Evolutionary conservation across 139 green algal genomes (phyloP), one percentile per base, ranked within the genome.

Genomic region (Zygnema circumcarinatum): DNA sequence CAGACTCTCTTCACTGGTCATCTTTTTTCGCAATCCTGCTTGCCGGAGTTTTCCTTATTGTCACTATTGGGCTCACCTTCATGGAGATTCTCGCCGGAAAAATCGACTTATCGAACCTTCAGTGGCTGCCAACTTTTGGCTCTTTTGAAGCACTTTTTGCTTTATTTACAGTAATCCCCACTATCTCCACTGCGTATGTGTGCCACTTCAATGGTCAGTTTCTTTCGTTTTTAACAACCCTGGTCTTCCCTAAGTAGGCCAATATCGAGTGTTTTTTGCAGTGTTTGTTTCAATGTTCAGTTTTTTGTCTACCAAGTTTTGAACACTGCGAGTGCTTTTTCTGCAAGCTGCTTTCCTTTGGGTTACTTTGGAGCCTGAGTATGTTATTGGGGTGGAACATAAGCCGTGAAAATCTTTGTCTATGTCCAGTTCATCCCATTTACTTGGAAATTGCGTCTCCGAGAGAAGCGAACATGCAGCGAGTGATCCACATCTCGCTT

Each of bases 131-230:
- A 25, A 33, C 32, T 32, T 74, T 84, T 42, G 75, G 33, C 25
- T 54, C 80, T 1, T 86, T 29, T 21, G 39, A 86, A 47, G 67
- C 62, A 29, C 32, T 56, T 22, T 38, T 75, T 41, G 38, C 69
- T 29, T 53, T 88, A 41, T 85, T 62, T 53, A 75, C 67, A 32
- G 38, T 88, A 42, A 84, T 88, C 36, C 82, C 82, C 68, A 68
- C 40, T 41, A 86, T 86, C 38, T 32, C 73, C 0, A 91, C 53
- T 0, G 85, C 87, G 21, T 90, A 86, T 56, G 78, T 90, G 1
- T 91, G 87, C 81, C 87, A 91, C 72, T 91, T 86, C 81, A 91
- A 91, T 62, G 47, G 76, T 87, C 3, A n/a, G n/a, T n/a, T n/a
- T n/a, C n/a, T n/a, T n/a, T n/a, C n/a, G n/a, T n/a, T n/a, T n/a